Evolutionary conservation across 1,284 basidiomycete genomes (phyloP).

Genomic region (Rhodotorula sp.): DNA sequence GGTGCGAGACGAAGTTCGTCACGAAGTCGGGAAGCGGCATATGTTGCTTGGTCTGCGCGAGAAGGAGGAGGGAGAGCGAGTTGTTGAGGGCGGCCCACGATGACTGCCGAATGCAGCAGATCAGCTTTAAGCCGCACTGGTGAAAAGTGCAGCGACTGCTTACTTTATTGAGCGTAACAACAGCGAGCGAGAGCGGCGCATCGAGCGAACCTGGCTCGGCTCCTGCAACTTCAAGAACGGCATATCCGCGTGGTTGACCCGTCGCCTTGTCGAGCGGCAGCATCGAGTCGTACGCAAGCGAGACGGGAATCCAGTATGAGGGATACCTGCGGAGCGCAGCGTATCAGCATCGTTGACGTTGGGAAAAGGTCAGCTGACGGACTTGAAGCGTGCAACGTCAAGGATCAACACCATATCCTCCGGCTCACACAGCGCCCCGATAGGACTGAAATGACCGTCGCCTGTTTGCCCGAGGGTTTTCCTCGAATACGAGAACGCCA

Average conservation of each 20-base stretch:
- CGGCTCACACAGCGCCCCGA: slow-evolving; percentile 38
- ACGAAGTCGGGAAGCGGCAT: slow-evolving; percentile 10
- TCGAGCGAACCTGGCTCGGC: slow-evolving; percentile 17
- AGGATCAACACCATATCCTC: slow-evolving; percentile 42
- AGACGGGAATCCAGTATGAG: slow-evolving; percentile 26
- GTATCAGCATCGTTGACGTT: too few relatives aligned
- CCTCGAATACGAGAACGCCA: slow-evolving; percentile 41
- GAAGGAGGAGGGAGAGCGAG: slow-evolving; percentile 18
- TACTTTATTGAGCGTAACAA: slow-evolving; percentile 41
- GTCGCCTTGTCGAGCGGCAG: slow-evolving; percentile 42
- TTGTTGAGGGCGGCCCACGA: slow-evolving; percentile 28
- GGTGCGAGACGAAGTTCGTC: slow-evolving; percentile 4
- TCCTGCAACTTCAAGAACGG: slow-evolving; percentile 30
- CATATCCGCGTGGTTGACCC: slow-evolving; percentile 41
- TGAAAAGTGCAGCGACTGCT: too few relatives aligned
- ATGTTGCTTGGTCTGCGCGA: slow-evolving; percentile 5
- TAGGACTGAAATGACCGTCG: slow-evolving; percentile 42
- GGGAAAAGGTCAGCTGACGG: not conserved
- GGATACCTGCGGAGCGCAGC: slow-evolving; percentile 17
- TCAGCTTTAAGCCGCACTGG: not conserved
- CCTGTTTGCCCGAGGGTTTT: slow-evolving; percentile 43
- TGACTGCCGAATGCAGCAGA: slow-evolving; percentile 13
- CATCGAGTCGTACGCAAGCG: slow-evolving; percentile 40
- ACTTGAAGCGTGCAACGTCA: slow-evolving; percentile 45
- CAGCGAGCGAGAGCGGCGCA: slow-evolving; percentile 34